Evolutionary conservation across 2,329 filamentous ascomycete genomes (phyloP).

Genomic region (Colletotrichum acutatum): DNA sequence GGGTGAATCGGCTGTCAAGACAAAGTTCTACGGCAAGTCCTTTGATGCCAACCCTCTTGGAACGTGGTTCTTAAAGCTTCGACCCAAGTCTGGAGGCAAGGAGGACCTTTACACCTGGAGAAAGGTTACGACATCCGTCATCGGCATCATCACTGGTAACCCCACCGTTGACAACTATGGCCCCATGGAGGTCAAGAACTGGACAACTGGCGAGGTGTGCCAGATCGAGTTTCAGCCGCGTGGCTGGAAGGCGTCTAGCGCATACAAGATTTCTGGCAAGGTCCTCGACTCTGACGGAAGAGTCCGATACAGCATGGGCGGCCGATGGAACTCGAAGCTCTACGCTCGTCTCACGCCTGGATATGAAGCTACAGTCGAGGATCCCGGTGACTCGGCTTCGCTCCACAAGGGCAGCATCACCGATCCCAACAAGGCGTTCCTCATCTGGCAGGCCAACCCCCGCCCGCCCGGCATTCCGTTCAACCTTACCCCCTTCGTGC

Average conservation of each 20-base stretch:
- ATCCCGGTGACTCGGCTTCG: conserved; percentile 56
- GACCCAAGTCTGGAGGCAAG: conserved; percentile 78
- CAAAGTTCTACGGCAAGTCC: conserved; percentile 96
- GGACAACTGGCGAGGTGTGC: conserved; percentile 93
- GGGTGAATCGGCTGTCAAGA: conserved; percentile 94
- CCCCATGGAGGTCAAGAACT: conserved; percentile 96
- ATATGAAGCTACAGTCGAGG: conserved; percentile 80
- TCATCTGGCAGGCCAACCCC: conserved; percentile 91
- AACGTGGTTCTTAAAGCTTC: conserved; percentile 93
- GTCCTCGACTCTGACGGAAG: conserved; percentile 83
- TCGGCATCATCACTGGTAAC: conserved; percentile 97
- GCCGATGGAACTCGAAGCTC: conserved; percentile 96
- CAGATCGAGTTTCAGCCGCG: conserved; percentile 92
- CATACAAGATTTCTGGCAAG: conserved; percentile 89
- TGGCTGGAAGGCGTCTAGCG: conserved; percentile 94
- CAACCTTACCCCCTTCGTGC: conserved; percentile 95
- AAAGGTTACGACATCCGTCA: conserved; percentile 97
- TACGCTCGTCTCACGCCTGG: conserved; percentile 94
- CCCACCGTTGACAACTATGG: conserved; percentile 99
- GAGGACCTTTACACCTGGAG: conserved; percentile 98
- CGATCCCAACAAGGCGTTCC: conserved; percentile 81
- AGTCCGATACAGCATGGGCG: conserved; percentile 89
- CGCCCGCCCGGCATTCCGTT: conserved; percentile 90
- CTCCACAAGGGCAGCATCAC: conserved; percentile 63
- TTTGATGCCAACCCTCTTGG: conserved; percentile 97